phyloP scores from a whole-genome alignment of 768 basidiomycete species.

The Mycena chlorophos region DNA sequence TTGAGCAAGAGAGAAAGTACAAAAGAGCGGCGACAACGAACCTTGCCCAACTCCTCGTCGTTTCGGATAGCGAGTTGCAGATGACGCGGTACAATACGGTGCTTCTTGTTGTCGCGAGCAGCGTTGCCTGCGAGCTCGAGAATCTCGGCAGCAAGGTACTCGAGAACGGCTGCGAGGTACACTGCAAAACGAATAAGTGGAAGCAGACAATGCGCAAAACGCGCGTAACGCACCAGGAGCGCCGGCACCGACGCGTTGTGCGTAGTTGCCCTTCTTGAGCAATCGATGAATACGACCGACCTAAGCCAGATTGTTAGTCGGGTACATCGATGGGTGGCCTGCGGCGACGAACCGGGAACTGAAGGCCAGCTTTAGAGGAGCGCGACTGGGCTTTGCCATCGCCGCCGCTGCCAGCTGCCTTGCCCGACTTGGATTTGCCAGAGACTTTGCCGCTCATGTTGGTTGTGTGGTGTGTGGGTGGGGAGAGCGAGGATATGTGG shows the following conservation, averaged over 20 bases:
- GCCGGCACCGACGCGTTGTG: constrained; percentile 76
- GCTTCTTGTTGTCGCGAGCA: constrained; percentile 57
- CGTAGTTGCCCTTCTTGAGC: constrained; percentile 76
- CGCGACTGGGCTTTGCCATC: constrained; percentile 1
- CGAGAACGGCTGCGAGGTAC: constrained; percentile 46
- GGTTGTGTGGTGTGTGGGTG: neutral
- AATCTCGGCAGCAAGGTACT: constrained; percentile 1
- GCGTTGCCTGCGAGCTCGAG: constrained; percentile 3
- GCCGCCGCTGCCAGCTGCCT: neutral
- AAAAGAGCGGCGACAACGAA: constrained; percentile 29
- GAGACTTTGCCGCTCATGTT: constrained; percentile 40
- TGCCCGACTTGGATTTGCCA: constrained; percentile 20
- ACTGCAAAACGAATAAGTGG: constrained; percentile 38
- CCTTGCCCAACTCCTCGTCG: constrained; percentile 40
- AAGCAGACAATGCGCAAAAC: neutral
- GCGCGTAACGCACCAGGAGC: constrained; percentile 52
- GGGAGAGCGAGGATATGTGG: neutral
- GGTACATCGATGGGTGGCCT: too few relatives aligned
- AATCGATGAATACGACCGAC: constrained; percentile 51
- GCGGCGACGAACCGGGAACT: too few relatives aligned
- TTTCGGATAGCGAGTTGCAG: constrained; percentile 84
- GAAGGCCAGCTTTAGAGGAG: neutral
- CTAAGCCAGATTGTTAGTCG: too few relatives aligned
- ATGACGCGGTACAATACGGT: constrained; percentile 86
- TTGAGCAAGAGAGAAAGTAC: constrained; percentile 33